These are phyloP conservation scores for Metarhizium sp. DNA, from an alignment of 2,329 filamentous ascomycete genomes.

Conservation along the genomic window DNA sequence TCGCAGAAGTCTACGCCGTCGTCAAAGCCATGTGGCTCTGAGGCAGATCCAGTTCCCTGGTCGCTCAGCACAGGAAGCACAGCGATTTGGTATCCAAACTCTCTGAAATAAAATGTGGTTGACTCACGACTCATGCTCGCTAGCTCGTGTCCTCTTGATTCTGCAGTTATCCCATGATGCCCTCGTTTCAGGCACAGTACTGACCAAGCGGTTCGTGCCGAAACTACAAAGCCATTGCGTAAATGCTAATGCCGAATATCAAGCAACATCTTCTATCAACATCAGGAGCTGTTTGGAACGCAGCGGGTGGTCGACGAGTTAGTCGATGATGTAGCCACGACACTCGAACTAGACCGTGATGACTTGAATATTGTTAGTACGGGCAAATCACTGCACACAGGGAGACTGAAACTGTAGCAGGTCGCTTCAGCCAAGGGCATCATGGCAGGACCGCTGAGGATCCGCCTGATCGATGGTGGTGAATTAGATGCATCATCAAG, in stretches of 20 bases:
- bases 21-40: constrained; percentile 2
- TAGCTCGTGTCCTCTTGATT: constrained; percentile 49
- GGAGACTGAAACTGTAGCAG: constrained; percentile 27
- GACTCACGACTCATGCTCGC: neutral
- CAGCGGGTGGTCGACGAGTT: constrained; percentile 62
- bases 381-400: neutral
- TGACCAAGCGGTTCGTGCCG: constrained; percentile 50
- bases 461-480: constrained; percentile 36
- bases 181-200: constrained; percentile 40
- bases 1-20: constrained; percentile 10
- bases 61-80: constrained; percentile 33
- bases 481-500: constrained; percentile 20
- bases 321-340: constrained; percentile 65
- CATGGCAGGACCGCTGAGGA: constrained; percentile 46
- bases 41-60: constrained; percentile 35
- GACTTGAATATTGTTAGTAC: constrained; percentile 59
- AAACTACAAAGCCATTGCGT: no score
- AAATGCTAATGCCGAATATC: neutral
- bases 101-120: neutral
- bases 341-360: constrained; percentile 53
- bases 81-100: constrained; percentile 39
- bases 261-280: constrained; percentile 74
- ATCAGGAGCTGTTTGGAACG: constrained; percentile 60
- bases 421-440: constrained; percentile 67
- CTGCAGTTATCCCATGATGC: constrained; percentile 52